These are phyloP conservation scores for Astrothelium subdiscretum DNA, from an alignment of 495 filamentous ascomycete species.

Conservation along the genomic window DNA sequence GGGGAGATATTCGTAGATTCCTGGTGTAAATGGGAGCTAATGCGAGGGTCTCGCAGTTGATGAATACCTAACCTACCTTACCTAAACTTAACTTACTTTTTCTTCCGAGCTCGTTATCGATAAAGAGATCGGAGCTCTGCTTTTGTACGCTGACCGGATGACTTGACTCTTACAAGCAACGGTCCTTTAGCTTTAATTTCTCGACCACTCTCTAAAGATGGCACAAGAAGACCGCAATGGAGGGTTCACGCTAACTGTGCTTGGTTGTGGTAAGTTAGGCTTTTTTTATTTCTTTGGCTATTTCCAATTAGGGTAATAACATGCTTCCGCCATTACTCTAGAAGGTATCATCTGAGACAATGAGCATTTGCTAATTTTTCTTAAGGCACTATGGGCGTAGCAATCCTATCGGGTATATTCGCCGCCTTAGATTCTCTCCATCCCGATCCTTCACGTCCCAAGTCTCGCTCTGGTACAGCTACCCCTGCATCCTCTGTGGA, in stretches of 20 bases:
- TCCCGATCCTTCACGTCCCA: constrained; percentile 22
- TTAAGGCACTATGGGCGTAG: constrained; percentile 67
- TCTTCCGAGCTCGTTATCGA: no score
- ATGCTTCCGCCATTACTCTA: no score
- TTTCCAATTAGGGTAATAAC: not conserved
- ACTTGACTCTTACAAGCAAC: no score
- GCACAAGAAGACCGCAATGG: constrained; percentile 1
- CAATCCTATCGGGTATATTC: constrained; percentile 73
- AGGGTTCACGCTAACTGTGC: constrained; percentile 52
- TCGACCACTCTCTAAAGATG: not conserved
- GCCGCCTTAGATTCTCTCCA: constrained; percentile 31
- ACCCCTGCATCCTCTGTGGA: constrained; percentile 40
- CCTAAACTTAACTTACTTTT: no score
- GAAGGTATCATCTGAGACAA: no score
- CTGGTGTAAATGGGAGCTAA: no score
- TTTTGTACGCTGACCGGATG: no score
- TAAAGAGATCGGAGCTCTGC: no score
- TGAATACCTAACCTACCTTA: no score
- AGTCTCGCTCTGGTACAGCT: constrained; percentile 35
- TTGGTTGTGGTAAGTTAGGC: constrained; percentile 54
- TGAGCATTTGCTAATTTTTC: not conserved
- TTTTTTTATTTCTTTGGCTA: not conserved
- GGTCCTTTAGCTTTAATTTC: no score
- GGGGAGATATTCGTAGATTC: no score
- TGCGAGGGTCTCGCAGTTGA: no score